phyloP scores from a whole-genome alignment of 371 early-diverging fungal species.

The Mortierella sp. region DNA sequence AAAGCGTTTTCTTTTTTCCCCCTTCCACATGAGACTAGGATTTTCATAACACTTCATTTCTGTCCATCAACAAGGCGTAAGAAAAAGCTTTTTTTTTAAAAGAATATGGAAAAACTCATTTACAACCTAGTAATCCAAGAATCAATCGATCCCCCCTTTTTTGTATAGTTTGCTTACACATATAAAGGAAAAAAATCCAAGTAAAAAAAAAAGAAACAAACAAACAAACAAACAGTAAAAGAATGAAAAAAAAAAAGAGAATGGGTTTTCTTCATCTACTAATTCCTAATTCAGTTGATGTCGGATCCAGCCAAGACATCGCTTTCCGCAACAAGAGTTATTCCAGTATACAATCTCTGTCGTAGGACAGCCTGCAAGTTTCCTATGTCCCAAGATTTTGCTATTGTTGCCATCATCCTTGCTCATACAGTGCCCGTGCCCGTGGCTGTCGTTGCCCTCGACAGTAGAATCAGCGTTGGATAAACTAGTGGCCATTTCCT shows the following conservation, averaged over 20 bases:
- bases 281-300: background rate
- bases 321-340: slow-evolving; percentile 39
- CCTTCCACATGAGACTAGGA: too few relatives aligned
- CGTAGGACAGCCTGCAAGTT: background rate
- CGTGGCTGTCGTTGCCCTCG: background rate
- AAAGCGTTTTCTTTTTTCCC: too few relatives aligned
- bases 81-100: too few relatives aligned
- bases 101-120: too few relatives aligned
- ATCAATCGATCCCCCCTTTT: too few relatives aligned
- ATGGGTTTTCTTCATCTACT: too few relatives aligned
- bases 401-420: background rate
- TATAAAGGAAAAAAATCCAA: too few relatives aligned
- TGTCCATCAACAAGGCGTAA: too few relatives aligned
- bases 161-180: too few relatives aligned
- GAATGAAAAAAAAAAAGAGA: background rate
- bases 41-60: too few relatives aligned
- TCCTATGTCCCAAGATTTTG: background rate
- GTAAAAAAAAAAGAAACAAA: background rate
- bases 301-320: slow-evolving; percentile 34
- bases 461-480: background rate
- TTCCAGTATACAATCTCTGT: slow-evolving; percentile 30
- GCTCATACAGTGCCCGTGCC: background rate
- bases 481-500: background rate
- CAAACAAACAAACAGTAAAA: too few relatives aligned
- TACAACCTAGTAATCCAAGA: too few relatives aligned